Base-by-base conservation (phyloP, 2,329 filamentous ascomycete species). In the Ophiocordyceps robertsii region DNA sequence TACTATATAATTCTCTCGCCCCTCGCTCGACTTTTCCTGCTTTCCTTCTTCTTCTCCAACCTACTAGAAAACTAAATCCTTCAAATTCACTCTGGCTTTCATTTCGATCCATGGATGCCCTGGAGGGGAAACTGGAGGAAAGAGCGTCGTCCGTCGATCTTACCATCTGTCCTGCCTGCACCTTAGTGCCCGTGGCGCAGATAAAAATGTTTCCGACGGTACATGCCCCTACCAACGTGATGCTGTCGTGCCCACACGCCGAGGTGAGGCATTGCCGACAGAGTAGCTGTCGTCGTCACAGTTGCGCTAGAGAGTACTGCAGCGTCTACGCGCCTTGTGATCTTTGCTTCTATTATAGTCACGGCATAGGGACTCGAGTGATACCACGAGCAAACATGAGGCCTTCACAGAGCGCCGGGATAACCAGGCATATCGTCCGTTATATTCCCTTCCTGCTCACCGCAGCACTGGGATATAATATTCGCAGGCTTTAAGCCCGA, bases 101-200 rank as follows among this genome's bases (percentile, higher is more conserved):
- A 64, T 63, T 57, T 61, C 29, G 21, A 14, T 62, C 64, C 59
- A 65, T 67, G 72, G 67, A 70, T 68, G 66, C 56, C 47, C 61
- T 68, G 72, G 78, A 82, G 77, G 79, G 79, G 79, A 82, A 82
- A 82, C 66, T 73, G 77, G 71, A 76, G 76, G 77, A 77, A 56
- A 83, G 77, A 80, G 53, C 44, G 60, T 48, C 45, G 24, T 49
- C 60, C 66, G 63, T 59, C 59, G 61, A 62, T 47, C 68, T 72
- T 71, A 70, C 68, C 67, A 60, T 68, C 61, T 68, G 64, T 55
- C 58, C 63, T 62, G 60, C 53, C 50, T 44, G 53, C 50, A 51
- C 50, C 51, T 45, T 44, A 46, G 48, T 58, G 55, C 56, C 45
- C 55, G 58, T 56, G 58, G 57, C 53, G 44, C 46, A 55, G 56